These are phyloP conservation scores for Panellus pusillus DNA, from an alignment of 768 basidiomycete genomes.

Conservation along the genomic window DNA sequence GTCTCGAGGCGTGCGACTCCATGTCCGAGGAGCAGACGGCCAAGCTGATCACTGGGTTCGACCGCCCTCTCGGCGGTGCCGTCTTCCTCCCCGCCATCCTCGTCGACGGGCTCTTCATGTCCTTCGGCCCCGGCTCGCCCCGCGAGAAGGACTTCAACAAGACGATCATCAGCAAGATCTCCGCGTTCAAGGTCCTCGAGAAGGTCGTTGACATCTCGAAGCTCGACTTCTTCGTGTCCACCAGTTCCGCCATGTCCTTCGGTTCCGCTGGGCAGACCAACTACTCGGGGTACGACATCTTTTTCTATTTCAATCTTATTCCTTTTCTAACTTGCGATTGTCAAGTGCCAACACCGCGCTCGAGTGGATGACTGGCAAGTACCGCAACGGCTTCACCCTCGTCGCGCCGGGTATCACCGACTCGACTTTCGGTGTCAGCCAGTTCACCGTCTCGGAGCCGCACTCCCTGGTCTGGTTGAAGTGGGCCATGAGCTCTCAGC, in stretches of 20 bases:
- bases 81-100: conserved; percentile 33
- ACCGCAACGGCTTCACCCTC: conserved; percentile 33
- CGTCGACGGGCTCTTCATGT: conserved; percentile 31
- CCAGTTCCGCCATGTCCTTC: conserved; percentile 23
- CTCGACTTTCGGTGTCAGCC: conserved; percentile 14
- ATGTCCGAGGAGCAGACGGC: conserved; percentile 22
- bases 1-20: conserved; percentile 33
- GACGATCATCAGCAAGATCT: conserved; percentile 30
- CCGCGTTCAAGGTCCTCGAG: conserved; percentile 28
- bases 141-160: conserved; percentile 19
- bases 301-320: background rate
- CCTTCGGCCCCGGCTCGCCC: conserved; percentile 27
- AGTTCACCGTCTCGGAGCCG: background rate
- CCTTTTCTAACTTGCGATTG: background rate
- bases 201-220: conserved; percentile 19
- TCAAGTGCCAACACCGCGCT: conserved; percentile 34
- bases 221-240: conserved; percentile 27
- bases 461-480: conserved; percentile 1
- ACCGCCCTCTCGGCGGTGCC: conserved; percentile 32
- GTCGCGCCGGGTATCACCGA: conserved; percentile 33
- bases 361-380: conserved; percentile 24
- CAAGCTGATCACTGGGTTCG: conserved; percentile 23
- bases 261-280: conserved; percentile 28
- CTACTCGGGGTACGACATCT: conserved; percentile 21
- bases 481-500: conserved; percentile 3